Conservation (phyloP, 148 eudicot genomes). For the Euryodendron excelsum region DNA sequence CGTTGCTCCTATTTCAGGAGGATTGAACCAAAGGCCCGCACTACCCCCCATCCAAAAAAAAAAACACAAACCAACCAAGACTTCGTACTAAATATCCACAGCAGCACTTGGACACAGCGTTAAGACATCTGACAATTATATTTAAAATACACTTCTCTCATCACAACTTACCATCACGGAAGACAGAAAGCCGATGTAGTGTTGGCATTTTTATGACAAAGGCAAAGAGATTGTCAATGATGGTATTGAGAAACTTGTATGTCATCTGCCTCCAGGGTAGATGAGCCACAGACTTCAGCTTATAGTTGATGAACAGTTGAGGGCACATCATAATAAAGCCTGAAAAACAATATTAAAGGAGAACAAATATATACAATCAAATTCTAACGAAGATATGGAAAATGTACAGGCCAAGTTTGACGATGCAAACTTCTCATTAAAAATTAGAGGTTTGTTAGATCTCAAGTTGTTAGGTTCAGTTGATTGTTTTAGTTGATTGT, state of each 20-base stretch:
- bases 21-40: neutral
- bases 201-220: conserved; percentile 95
- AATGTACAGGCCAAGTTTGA: neutral
- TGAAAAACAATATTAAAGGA: conserved; percentile 28
- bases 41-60: too few relatives aligned
- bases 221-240: conserved; percentile 96
- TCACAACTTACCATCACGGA: conserved; percentile 84
- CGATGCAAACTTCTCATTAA: neutral
- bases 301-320: conserved; percentile 93
- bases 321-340: conserved; percentile 99
- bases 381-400: too few relatives aligned
- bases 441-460: neutral
- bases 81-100: neutral
- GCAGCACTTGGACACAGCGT: neutral
- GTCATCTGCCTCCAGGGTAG: conserved; percentile 99
- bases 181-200: conserved; percentile 92
- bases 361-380: neutral
- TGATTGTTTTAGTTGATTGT: too few relatives aligned
- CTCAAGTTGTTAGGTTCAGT: too few relatives aligned
- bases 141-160: neutral
- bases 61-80: too few relatives aligned
- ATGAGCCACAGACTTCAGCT: conserved; percentile 95
- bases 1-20: neutral
- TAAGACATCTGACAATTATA: neutral
- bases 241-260: conserved; percentile 96